A percentile compares a stretch with the other conserved stretches of the same genome.
Conservation (phyloP, 1,284 basidiomycete species). For the Sporisorium reilianum region DNA sequence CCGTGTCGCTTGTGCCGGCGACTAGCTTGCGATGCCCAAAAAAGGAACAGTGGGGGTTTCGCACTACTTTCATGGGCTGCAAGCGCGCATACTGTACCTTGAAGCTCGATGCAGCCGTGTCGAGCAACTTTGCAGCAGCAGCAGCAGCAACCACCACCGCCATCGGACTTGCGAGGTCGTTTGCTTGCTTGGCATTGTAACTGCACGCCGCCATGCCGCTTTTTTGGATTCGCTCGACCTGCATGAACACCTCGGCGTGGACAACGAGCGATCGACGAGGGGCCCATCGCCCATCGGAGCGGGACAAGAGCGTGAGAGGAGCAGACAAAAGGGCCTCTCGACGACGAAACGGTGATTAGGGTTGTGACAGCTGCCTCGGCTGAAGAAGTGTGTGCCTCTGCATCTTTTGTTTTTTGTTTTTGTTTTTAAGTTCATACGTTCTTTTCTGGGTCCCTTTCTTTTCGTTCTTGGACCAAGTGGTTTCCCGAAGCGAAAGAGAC, state of each 20-base stretch:
- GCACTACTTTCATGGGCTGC: background rate
- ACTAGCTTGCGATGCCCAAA: background rate
- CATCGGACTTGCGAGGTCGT: background rate
- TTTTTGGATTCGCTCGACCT: no score
- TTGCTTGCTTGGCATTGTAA: background rate
- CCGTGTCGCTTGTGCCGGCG: background rate
- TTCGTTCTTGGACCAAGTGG: no score
- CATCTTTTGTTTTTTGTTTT: background rate
- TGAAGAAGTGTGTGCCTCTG: background rate
- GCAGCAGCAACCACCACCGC: background rate
- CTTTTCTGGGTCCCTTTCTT: background rate
- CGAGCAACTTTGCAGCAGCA: no score
- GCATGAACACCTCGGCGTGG: no score
- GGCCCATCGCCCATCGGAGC: no score
- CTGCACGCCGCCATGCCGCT: background rate
- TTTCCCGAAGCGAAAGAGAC: no score
- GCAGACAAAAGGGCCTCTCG: background rate
- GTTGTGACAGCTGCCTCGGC: conserved; percentile 11
- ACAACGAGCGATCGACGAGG: background rate
- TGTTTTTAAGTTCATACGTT: background rate
- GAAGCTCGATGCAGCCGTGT: no score
- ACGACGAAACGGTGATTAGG: conserved; percentile 8
- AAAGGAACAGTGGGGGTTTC: background rate
- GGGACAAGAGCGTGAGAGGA: no score
- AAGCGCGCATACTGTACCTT: no score